Evolutionary conservation across 2,329 filamentous ascomycete genomes (phyloP).

Genomic region (Ophioceras dolichostomum): DNA sequence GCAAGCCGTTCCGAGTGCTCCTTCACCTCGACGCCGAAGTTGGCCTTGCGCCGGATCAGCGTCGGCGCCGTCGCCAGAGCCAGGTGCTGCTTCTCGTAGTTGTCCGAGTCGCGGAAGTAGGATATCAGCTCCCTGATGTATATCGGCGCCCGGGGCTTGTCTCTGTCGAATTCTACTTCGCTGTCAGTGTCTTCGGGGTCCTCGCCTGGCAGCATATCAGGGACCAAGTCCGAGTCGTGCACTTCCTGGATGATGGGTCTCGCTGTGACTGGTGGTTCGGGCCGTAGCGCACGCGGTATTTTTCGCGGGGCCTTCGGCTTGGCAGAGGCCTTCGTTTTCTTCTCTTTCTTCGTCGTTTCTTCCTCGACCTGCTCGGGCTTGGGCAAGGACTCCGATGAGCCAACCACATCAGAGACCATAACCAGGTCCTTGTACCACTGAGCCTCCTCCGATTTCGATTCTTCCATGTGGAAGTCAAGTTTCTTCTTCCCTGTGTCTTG

Average conservation of each 20-base stretch:
- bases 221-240: conserved; percentile 53
- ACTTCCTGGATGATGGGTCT: conserved; percentile 51
- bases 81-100: conserved; percentile 73
- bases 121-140: conserved; percentile 78
- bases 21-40: conserved; percentile 76
- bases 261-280: conserved; percentile 14
- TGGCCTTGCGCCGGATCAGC: conserved; percentile 78
- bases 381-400: conserved; percentile 12
- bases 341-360: conserved; percentile 7
- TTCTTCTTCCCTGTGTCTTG: conserved; percentile 57
- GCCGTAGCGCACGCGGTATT: no score
- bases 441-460: conserved; percentile 61
- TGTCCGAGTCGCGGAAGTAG: conserved; percentile 69
- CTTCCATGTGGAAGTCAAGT: conserved; percentile 76
- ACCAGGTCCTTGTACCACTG: conserved; percentile 61
- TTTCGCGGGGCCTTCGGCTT: conserved; percentile 13
- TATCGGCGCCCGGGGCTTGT: conserved; percentile 75
- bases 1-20: conserved; percentile 77
- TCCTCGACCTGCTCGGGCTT: neutral
- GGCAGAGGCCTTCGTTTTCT: conserved; percentile 2
- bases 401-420: conserved; percentile 48
- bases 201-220: conserved; percentile 77
- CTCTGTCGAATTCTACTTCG: conserved; percentile 76
- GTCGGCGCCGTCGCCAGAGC: conserved; percentile 64
- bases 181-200: conserved; percentile 89